Percentiles rank a stretch among this genome's conserved stretches.
phyloP scores from a whole-genome alignment of 495 filamentous ascomycete genomes.

The Podospora didyma region DNA sequence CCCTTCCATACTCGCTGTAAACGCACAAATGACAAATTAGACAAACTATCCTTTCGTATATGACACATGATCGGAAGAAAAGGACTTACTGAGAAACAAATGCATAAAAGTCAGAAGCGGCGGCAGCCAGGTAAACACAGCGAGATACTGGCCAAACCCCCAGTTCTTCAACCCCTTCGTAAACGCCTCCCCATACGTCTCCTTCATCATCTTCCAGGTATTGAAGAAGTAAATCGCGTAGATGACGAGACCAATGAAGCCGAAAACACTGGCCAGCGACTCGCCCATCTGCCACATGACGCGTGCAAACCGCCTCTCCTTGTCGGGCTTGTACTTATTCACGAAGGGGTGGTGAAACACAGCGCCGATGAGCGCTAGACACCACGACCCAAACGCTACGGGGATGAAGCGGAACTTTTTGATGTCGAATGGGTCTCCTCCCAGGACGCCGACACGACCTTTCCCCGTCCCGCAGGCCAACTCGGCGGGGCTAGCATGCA shows the following conservation, averaged over 20 bases:
- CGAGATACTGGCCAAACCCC: conserved; percentile 23
- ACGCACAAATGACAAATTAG: no score
- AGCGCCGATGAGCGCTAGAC: conserved; percentile 10
- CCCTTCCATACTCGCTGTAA: conserved; percentile 1
- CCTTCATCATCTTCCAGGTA: conserved; percentile 20
- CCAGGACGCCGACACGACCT: background rate
- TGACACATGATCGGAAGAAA: no score
- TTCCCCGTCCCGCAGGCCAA: conserved; percentile 12
- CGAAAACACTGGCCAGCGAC: conserved; percentile 9
- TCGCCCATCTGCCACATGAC: conserved; percentile 8
- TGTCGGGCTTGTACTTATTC: background rate
- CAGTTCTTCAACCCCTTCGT: conserved; percentile 6
- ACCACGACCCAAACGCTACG: conserved; percentile 10
- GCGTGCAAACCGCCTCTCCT: background rate
- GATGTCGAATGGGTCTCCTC: conserved; percentile 10
- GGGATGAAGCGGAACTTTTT: conserved; percentile 14
- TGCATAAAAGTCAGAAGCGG: conserved; percentile 15
- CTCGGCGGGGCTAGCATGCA: conserved; percentile 11
- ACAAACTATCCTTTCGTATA: no score
- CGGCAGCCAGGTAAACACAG: conserved; percentile 18
- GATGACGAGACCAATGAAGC: conserved; percentile 5
- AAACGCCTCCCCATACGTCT: conserved; percentile 16
- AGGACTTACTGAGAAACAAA: conserved; percentile 3
- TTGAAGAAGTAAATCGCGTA: conserved; percentile 17
- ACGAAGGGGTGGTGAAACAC: conserved; percentile 13